These are phyloP conservation scores for Tremellales sp. DNA, from an alignment of 1,284 basidiomycete species.

Conservation along the genomic window DNA sequence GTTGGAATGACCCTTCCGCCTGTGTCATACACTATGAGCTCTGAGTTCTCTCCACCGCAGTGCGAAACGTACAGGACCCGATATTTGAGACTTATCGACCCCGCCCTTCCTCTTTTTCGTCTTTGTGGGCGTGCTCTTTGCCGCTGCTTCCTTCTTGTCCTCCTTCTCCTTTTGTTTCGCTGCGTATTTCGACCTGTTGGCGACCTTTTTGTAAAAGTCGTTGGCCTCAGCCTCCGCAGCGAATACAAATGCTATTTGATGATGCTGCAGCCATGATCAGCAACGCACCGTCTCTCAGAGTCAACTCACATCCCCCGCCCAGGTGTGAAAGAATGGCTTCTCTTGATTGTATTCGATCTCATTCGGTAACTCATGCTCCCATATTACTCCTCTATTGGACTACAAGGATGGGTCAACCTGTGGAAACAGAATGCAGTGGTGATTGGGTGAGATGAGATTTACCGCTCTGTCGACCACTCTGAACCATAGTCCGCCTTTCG, in stretches of 20 bases:
- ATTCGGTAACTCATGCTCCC: slow-evolving; percentile 90
- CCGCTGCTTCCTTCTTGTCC: slow-evolving; percentile 37
- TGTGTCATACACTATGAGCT: slow-evolving; percentile 8
- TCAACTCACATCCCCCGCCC: slow-evolving; percentile 78
- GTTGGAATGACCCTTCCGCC: slow-evolving; percentile 71
- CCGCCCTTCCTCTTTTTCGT: slow-evolving; percentile 66
- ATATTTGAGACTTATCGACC: slow-evolving; percentile 89
- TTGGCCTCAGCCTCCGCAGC: slow-evolving; percentile 82
- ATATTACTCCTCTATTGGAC: slow-evolving; percentile 81
- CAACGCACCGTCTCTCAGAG: slow-evolving; percentile 19
- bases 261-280: slow-evolving; percentile 21
- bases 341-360: slow-evolving; percentile 82
- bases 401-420: too few species aligned
- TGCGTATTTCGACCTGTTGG: slow-evolving; percentile 61
- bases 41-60: too few species aligned
- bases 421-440: too few species aligned
- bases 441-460: slow-evolving; percentile 17
- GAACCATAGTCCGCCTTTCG: slow-evolving; percentile 60
- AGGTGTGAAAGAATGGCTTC: slow-evolving; percentile 89
- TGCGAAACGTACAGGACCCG: slow-evolving; percentile 59
- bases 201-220: slow-evolving; percentile 85
- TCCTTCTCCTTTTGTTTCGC: slow-evolving; percentile 50
- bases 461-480: slow-evolving; percentile 71
- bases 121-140: slow-evolving; percentile 47
- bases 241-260: slow-evolving; percentile 77